These are phyloP conservation scores for Botryotinia narcissicola DNA, from an alignment of 2,329 filamentous ascomycete genomes.

Conservation along the genomic window DNA sequence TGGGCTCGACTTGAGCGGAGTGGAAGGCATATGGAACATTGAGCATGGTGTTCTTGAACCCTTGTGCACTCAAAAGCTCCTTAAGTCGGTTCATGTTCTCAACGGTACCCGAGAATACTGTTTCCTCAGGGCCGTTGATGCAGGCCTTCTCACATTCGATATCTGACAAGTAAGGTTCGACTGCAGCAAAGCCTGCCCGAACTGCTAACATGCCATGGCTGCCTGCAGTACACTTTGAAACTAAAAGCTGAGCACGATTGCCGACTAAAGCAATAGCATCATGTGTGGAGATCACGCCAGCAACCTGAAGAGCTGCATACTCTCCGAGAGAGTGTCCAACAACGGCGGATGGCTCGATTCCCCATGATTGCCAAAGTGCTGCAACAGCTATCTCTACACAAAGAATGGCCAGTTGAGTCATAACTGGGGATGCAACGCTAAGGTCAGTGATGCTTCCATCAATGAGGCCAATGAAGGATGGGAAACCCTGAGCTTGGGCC, in stretches of 20 bases:
- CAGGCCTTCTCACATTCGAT: slow-evolving; percentile 54
- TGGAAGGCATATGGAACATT: slow-evolving; percentile 66
- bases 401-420: slow-evolving; percentile 21
- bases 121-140: slow-evolving; percentile 72
- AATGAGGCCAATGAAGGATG: slow-evolving; percentile 42
- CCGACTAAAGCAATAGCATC: slow-evolving; percentile 72
- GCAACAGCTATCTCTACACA: slow-evolving; percentile 55
- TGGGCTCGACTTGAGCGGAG: slow-evolving; percentile 61
- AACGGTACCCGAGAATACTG: slow-evolving; percentile 62
- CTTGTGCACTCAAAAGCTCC: slow-evolving; percentile 46
- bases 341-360: slow-evolving; percentile 53
- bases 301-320: slow-evolving; percentile 68
- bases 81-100: slow-evolving; percentile 54
- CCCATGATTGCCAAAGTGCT: slow-evolving; percentile 54
- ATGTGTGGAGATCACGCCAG: slow-evolving; percentile 65
- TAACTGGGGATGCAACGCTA: not conserved
- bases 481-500: slow-evolving; percentile 30
- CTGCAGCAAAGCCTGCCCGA: slow-evolving; percentile 32
- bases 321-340: slow-evolving; percentile 67
- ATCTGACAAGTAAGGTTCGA: slow-evolving; percentile 19
- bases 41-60: slow-evolving; percentile 58
- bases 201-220: slow-evolving; percentile 67
- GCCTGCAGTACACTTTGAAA: slow-evolving; percentile 61
- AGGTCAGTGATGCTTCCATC: slow-evolving; percentile 27
- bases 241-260: slow-evolving; percentile 61